Evolutionary conservation across 2,329 filamentous ascomycete species (phyloP).

Genomic region (Penicillium sp.): DNA sequence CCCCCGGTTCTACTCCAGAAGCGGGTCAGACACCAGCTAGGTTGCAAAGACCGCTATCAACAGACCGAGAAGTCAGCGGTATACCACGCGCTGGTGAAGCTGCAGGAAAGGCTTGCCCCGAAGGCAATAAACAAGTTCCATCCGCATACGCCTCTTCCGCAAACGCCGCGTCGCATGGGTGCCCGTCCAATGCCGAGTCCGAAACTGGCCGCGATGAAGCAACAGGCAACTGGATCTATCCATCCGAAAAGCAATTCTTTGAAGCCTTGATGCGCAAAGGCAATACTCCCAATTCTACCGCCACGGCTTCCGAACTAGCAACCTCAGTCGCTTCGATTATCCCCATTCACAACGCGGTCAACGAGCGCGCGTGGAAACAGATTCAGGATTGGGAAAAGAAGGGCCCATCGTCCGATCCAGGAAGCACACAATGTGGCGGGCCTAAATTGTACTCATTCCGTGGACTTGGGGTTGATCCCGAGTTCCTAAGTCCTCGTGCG

Average conservation of each 20-base stretch:
- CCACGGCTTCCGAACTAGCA: slow-evolving; percentile 47
- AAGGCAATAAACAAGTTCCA: slow-evolving; percentile 24
- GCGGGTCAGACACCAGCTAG: slow-evolving; percentile 28
- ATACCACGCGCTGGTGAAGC: slow-evolving; percentile 65
- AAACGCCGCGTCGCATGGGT: slow-evolving; percentile 33
- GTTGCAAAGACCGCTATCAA: slow-evolving; percentile 54
- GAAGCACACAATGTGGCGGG: slow-evolving; percentile 67
- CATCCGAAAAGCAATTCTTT: slow-evolving; percentile 96
- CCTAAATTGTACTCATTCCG: slow-evolving; percentile 82
- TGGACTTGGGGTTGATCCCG: slow-evolving; percentile 56
- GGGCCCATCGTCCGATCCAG: slow-evolving; percentile 55
- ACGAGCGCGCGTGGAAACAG: slow-evolving; percentile 92
- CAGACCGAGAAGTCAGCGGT: slow-evolving; percentile 71
- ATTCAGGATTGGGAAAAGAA: slow-evolving; percentile 86
- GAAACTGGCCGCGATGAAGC: slow-evolving; percentile 70
- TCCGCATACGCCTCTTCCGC: slow-evolving; percentile 34
- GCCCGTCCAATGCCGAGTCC: slow-evolving; percentile 70
- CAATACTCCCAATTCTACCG: slow-evolving; percentile 60
- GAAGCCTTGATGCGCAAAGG: slow-evolving; percentile 93
- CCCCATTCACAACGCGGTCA: slow-evolving; percentile 97
- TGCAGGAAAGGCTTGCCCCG: slow-evolving; percentile 18
- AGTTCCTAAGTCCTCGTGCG: slow-evolving; percentile 74
- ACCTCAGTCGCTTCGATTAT: slow-evolving; percentile 88
- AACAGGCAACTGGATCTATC: slow-evolving; percentile 94
- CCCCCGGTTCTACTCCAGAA: slow-evolving; percentile 26